Evolutionary conservation across 257 asterid genomes (phyloP), one percentile per base, ranked within the genome.

Genomic region (Leonotis leonurus): DNA sequence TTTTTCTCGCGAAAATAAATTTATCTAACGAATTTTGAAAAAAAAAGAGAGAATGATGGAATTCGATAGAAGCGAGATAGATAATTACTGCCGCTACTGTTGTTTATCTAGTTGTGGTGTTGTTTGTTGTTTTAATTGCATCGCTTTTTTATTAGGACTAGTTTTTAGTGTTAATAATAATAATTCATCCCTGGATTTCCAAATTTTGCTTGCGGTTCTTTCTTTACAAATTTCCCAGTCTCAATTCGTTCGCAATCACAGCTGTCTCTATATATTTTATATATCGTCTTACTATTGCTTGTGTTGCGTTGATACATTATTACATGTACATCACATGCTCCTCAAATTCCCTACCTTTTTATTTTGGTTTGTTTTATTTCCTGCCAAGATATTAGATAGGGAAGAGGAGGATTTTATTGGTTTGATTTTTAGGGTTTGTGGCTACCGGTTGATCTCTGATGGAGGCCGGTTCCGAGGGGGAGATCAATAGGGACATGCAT

Each of bases 381-480:
- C 73, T 71, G 65, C 50, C 76, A 20, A 69, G 80, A 73, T 72
- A 69, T 72, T 10, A 12, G 9, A 75, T 10, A 12, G 9, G 77
- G 73, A 37, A 49, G 45, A 43, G 55, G 20, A 35, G 39, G 65
- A 50, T 67, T 71, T 8, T 73, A 1, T 48, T 74, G 62, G 49
- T 63, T 70, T 32, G 63, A 65, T 61, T 73, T 79, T 74, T 72
- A 68, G 87, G 86, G 85, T 75, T 83, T 76, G 73, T 59, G 71
- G 64, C 71, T 70, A 76, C 55, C 29, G 51, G 40, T 83, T 80
- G 83, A 73, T 81, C 83, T 70, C 70, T 56, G 46, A 85, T 89
- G 97, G 99, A 89, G 71, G 78, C 80, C 37, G 95, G 80, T 72
- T 87, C 97, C 10, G 95, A 89, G 41, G 97, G 83, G 8, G 97